Percentiles rank a stretch among this genome's conserved stretches.
Conservation (phyloP, 192 early-diverging fungal genomes). For the Allomyces javanicus region DNA sequence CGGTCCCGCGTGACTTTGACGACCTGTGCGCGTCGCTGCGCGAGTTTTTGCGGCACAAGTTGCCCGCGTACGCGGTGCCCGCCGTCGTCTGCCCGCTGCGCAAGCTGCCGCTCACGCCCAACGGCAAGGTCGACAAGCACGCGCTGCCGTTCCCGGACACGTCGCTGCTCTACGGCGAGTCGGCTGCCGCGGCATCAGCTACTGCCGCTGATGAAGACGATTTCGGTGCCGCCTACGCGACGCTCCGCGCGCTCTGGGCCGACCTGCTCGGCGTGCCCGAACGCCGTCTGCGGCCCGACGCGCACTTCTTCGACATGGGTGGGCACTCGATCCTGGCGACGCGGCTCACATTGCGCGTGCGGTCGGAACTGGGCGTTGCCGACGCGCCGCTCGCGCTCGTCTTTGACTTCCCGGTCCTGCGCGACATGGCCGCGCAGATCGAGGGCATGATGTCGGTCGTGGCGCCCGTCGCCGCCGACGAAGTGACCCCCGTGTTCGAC, state of each 20-base stretch:
- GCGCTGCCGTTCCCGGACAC: slow-evolving; percentile 96
- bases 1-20: slow-evolving; percentile 12
- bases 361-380: slow-evolving; percentile 63
- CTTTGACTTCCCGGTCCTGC: slow-evolving; percentile 69
- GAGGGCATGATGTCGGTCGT: slow-evolving; percentile 43
- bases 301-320: slow-evolving; percentile 95
- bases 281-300: slow-evolving; percentile 30
- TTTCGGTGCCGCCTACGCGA: slow-evolving; percentile 41
- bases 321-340: slow-evolving; percentile 96
- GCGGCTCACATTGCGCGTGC: slow-evolving; percentile 83
- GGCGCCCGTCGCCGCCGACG: slow-evolving; percentile 30
- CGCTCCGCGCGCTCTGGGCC: slow-evolving; percentile 61
- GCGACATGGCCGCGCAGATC: slow-evolving; percentile 70
- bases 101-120: slow-evolving; percentile 92
- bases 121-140: slow-evolving; percentile 95
- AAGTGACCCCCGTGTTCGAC: slow-evolving; percentile 31
- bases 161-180: slow-evolving; percentile 31
- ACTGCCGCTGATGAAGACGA: slow-evolving; percentile 9
- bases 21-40: slow-evolving; percentile 57
- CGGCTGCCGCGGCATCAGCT: slow-evolving; percentile 7
- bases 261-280: slow-evolving; percentile 48
- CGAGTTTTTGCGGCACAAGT: slow-evolving; percentile 74
- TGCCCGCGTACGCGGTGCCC: slow-evolving; percentile 84
- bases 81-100: slow-evolving; percentile 82
- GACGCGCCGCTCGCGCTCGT: slow-evolving; percentile 78